Evolutionary conservation across 805 yeast genomes (phyloP), one percentile per base, ranked within the genome.

Genomic region (Yarrowia sp.): DNA sequence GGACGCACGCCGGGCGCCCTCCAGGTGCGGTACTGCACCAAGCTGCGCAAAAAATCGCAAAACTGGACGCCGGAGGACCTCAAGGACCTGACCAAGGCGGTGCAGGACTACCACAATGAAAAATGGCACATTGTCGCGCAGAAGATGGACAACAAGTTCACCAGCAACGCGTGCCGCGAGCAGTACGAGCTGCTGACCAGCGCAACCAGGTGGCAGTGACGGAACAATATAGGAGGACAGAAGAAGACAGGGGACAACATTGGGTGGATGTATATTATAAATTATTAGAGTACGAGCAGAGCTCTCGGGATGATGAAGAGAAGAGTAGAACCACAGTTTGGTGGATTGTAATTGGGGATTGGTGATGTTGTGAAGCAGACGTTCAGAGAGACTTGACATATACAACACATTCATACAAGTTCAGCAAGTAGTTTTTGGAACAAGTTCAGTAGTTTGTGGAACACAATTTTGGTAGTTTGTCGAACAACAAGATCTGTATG

Each of bases 1-100:
- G 88, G 88, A 74, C 81, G 97, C 74, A 89, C 95, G 1, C 90
- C 94, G 22, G 91, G 90, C 73, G 92, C 94, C 0, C 88, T 94
- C 70, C 95, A 90, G 78, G 90, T 90, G 32, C 74, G 77, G 35
- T 76, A 75, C 70, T 72, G 74, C 56, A 73, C 76, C 26, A 70
- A 71, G 48, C 74, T 75, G 14, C 74, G 74, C 58, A 41, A 70
- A 8, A 71, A 71, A 32, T 41, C 58, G 12, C 64, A 55, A 19
- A 41, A 56, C 45, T 73, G 75, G 75, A 58, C 69, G 14, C 71
- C 67, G 9, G 67, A 70, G 41, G 75, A 74, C 65, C 41, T 70
- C 14, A 56, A 65, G 15, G 67, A 55, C 7, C 63, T 73, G 56
- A 67, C 70, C 15, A 59, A 64, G 40, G 73, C 73, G 11, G 70